Conservation (phyloP, 1,139 yeast species). For the Taphrina betulina region DNA sequence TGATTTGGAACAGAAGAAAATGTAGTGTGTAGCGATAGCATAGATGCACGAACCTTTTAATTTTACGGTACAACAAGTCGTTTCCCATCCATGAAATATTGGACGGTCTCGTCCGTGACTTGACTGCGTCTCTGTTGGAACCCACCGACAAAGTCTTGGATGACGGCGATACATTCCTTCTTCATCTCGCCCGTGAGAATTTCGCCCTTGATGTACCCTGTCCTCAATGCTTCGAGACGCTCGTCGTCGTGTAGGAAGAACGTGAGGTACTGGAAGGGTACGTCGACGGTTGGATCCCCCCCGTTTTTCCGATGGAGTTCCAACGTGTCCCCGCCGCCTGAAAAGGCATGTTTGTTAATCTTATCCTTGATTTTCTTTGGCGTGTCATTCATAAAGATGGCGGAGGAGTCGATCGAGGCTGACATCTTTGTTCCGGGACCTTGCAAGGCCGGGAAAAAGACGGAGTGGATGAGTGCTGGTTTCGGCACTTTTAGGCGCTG, state of each 20-base stretch:
- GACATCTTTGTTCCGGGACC: constrained; percentile 98
- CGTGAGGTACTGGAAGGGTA: constrained; percentile 86
- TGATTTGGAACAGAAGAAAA: no score
- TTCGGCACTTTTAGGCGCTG: constrained; percentile 84
- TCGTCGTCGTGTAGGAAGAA: constrained; percentile 89
- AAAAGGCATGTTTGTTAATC: constrained; percentile 92
- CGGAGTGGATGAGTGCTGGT: constrained; percentile 89
- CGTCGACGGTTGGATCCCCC: constrained; percentile 94
- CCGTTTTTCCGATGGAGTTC: constrained; percentile 90
- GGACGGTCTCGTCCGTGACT: constrained; percentile 66
- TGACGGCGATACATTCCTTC: constrained; percentile 73
- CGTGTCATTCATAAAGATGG: constrained; percentile 93
- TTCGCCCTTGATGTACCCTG: constrained; percentile 74
- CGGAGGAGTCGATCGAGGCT: constrained; percentile 79
- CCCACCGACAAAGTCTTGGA: constrained; percentile 72
- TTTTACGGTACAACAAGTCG: no score
- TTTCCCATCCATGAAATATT: constrained; percentile 71
- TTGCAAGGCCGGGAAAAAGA: constrained; percentile 97
- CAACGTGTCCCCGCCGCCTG: constrained; percentile 84
- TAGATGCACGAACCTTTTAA: no score
- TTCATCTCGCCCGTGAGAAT: constrained; percentile 91
- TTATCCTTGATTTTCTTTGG: constrained; percentile 89
- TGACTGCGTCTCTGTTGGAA: constrained; percentile 77
- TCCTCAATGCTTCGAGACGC: constrained; percentile 61
- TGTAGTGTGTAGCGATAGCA: no score